phyloP scores from a whole-genome alignment of 768 basidiomycete species.

The Exidia glandulosa region DNA sequence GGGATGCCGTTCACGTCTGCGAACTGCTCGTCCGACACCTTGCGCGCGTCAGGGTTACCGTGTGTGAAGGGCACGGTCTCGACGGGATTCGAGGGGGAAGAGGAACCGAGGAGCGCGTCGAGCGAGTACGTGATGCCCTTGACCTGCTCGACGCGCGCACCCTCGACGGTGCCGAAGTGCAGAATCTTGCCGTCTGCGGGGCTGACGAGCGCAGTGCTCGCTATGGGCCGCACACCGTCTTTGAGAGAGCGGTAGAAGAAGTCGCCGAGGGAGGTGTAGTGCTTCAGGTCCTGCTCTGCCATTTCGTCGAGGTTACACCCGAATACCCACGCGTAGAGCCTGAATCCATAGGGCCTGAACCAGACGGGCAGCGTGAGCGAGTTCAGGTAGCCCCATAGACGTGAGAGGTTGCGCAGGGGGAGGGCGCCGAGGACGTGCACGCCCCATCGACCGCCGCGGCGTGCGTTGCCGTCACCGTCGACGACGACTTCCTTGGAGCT shows the following conservation, averaged over 20 bases:
- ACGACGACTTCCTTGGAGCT: constrained; percentile 44
- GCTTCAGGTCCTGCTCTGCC: constrained; percentile 61
- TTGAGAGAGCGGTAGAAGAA: constrained; percentile 92
- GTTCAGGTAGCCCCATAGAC: constrained; percentile 94
- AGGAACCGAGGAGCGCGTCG: constrained; percentile 80
- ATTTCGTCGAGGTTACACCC: constrained; percentile 92
- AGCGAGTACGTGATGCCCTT: constrained; percentile 97
- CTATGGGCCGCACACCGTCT: constrained; percentile 71
- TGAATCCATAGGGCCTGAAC: constrained; percentile 86
- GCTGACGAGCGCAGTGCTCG: constrained; percentile 57
- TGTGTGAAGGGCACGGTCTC: constrained; percentile 18
- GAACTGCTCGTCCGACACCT: constrained; percentile 80
- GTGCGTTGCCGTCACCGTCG: constrained; percentile 66
- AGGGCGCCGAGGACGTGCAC: constrained; percentile 96
- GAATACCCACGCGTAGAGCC: constrained; percentile 77
- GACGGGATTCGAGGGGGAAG: constrained; percentile 33
- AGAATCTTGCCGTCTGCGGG: constrained; percentile 91
- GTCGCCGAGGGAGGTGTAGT: constrained; percentile 80
- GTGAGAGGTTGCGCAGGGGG: constrained; percentile 89
- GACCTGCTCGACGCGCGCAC: constrained; percentile 82
- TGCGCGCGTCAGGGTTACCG: constrained; percentile 39
- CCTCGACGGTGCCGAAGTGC: constrained; percentile 80
- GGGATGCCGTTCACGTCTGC: constrained; percentile 96
- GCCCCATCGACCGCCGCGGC: neutral
- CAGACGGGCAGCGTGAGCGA: constrained; percentile 87